Evolutionary conservation across 495 filamentous ascomycete genomes (phyloP).

Genomic region (Cercophora scortea): DNA sequence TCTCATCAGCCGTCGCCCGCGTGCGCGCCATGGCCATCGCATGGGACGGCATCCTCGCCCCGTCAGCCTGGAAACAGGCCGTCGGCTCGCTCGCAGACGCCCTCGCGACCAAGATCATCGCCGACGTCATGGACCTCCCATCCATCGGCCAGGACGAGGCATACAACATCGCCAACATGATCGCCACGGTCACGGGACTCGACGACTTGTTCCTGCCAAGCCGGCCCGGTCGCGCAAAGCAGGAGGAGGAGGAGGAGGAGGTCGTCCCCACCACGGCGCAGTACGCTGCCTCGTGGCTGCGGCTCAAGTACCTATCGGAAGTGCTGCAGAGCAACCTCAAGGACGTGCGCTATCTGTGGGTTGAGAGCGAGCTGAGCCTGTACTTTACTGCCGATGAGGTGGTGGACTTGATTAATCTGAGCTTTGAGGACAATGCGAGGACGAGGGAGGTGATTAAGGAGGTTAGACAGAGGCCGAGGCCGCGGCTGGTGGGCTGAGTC

Average conservation of each 20-base stretch:
- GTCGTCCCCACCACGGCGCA: slow-evolving; percentile 64
- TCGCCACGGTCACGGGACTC: slow-evolving; percentile 58
- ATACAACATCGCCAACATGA: slow-evolving; percentile 64
- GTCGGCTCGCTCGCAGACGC: slow-evolving; percentile 77
- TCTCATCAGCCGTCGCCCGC: slow-evolving; percentile 58
- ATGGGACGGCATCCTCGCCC: slow-evolving; percentile 76
- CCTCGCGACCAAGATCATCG: slow-evolving; percentile 69
- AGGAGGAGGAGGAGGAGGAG: slow-evolving; percentile 24
- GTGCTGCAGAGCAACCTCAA: slow-evolving; percentile 83
- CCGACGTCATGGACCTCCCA: slow-evolving; percentile 76
- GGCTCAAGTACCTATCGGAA: slow-evolving; percentile 80
- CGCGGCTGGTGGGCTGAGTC: slow-evolving; percentile 9
- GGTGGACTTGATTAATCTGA: slow-evolving; percentile 74
- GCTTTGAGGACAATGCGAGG: slow-evolving; percentile 84
- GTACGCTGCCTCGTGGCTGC: slow-evolving; percentile 78
- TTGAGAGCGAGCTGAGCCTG: slow-evolving; percentile 72
- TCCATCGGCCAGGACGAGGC: slow-evolving; percentile 87
- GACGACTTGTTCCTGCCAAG: slow-evolving; percentile 70
- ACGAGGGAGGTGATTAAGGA: slow-evolving; percentile 70
- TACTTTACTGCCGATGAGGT: slow-evolving; percentile 82
- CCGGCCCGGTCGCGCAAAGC: slow-evolving; percentile 6
- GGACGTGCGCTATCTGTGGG: slow-evolving; percentile 84
- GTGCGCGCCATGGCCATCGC: slow-evolving; percentile 59
- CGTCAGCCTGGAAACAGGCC: slow-evolving; percentile 76
- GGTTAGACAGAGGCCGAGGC: slow-evolving; percentile 50